Evolutionary conservation across 257 asterid genomes (phyloP).

Genomic region (Coffea canephora): DNA sequence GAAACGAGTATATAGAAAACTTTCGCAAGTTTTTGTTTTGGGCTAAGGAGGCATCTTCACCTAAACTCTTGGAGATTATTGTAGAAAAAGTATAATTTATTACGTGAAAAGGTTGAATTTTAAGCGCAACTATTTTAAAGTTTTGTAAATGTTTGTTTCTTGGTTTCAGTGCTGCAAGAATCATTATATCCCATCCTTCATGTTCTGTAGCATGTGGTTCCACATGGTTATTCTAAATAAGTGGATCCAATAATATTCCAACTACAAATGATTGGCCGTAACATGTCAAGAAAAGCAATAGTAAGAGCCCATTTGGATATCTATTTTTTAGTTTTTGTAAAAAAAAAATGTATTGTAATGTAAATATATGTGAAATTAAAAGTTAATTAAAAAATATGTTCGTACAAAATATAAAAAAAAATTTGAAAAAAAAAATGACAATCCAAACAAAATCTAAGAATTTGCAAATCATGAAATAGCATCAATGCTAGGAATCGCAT

Average conservation of each 20-base stretch:
- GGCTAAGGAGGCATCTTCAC: background rate
- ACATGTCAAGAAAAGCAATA: slow-evolving; percentile 1
- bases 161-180: slow-evolving; percentile 9
- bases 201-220: slow-evolving; percentile 28
- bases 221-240: slow-evolving; percentile 21
- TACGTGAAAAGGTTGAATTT: background rate
- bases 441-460: background rate
- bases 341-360: too few relatives aligned
- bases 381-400: too few relatives aligned
- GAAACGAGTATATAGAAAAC: background rate
- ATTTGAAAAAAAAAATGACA: too few relatives aligned
- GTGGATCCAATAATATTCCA: slow-evolving; percentile 2
- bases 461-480: background rate
- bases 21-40: too few relatives aligned
- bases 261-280: slow-evolving; percentile 12
- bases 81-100: too few relatives aligned
- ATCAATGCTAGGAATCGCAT: slow-evolving; percentile 2
- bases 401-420: too few relatives aligned
- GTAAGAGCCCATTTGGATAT: too few relatives aligned
- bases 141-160: background rate
- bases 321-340: too few relatives aligned
- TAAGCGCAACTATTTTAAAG: background rate
- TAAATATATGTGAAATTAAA: too few relatives aligned
- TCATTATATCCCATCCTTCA: background rate
- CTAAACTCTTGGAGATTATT: background rate